These are phyloP conservation scores for Mychonastes homosphaera DNA, from an alignment of 139 green algal genomes.

Conservation along the genomic window DNA sequence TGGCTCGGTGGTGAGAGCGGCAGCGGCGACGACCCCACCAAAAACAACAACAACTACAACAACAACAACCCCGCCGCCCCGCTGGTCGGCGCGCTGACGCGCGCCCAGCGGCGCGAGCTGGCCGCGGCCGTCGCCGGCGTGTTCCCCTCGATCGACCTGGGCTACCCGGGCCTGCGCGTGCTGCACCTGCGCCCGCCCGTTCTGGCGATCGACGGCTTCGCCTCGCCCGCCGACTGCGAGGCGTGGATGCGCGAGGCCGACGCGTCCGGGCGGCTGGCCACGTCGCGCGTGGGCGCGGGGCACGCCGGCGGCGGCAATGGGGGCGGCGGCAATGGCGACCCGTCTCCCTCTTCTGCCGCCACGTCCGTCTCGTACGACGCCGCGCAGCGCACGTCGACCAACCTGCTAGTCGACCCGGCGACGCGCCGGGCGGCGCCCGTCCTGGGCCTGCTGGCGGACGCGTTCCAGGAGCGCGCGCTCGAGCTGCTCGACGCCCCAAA, in stretches of 20 bases:
- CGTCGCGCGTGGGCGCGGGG: constrained; percentile 18
- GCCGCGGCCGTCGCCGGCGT: too few species aligned
- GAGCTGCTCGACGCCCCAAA: constrained; percentile 17
- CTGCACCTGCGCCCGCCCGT: constrained; percentile 51
- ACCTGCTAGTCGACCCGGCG: constrained; percentile 27
- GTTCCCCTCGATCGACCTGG: constrained; percentile 42
- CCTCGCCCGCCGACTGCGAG: constrained; percentile 30
- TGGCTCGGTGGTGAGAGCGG: too few species aligned
- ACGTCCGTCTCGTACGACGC: too few species aligned
- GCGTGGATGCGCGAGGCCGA: constrained; percentile 2
- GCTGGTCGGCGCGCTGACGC: too few species aligned
- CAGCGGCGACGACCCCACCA: too few species aligned
- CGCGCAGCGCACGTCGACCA: constrained; percentile 24
- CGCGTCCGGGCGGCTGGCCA: constrained; percentile 4
- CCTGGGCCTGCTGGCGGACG: not conserved
- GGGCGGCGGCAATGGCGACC: not conserved
- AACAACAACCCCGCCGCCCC: too few species aligned
- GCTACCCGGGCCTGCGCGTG: constrained; percentile 34
- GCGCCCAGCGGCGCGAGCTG: too few species aligned
- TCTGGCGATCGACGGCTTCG: constrained; percentile 38
- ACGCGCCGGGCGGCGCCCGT: constrained; percentile 8
- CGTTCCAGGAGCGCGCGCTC: constrained; percentile 10
- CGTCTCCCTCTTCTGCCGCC: too few species aligned
- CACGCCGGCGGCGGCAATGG: constrained; percentile 8
- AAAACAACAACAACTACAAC: too few species aligned